Evolutionary conservation across 1,284 basidiomycete genomes (phyloP).

Genomic region (Leccinum variabile): DNA sequence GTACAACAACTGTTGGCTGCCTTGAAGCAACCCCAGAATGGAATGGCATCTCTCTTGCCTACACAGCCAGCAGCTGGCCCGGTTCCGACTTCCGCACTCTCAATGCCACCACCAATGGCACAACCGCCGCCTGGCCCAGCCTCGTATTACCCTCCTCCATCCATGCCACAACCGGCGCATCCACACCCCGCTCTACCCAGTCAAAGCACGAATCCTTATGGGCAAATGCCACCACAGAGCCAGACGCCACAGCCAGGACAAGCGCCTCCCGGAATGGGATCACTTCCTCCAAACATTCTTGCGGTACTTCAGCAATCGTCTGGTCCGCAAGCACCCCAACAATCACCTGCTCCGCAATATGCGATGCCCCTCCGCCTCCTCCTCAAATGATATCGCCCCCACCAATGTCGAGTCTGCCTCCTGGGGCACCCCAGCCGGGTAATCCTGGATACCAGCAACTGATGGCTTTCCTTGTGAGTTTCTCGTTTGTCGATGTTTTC

Average conservation of each 20-base stretch:
- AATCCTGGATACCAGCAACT: slow-evolving; percentile 53
- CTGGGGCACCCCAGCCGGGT: slow-evolving; percentile 37
- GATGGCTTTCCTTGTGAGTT: slow-evolving; percentile 54
- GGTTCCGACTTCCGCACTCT: slow-evolving; percentile 34
- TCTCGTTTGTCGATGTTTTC: not conserved
- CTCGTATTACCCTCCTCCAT: slow-evolving; percentile 46
- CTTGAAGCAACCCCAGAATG: slow-evolving; percentile 64
- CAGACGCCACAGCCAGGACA: slow-evolving; percentile 40
- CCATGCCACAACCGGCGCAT: slow-evolving; percentile 34
- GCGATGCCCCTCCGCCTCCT: slow-evolving; percentile 41
- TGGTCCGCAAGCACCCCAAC: slow-evolving; percentile 41
- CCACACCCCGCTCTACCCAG: slow-evolving; percentile 38
- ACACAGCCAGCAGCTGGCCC: slow-evolving; percentile 38
- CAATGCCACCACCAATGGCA: slow-evolving; percentile 36
- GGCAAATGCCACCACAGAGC: slow-evolving; percentile 38
- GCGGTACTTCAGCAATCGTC: slow-evolving; percentile 55
- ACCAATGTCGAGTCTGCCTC: slow-evolving; percentile 39
- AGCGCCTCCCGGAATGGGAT: slow-evolving; percentile 38
- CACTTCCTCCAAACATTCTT: slow-evolving; percentile 62
- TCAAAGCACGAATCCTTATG: slow-evolving; percentile 37
- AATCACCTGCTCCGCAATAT: slow-evolving; percentile 39
- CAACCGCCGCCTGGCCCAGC: slow-evolving; percentile 36
- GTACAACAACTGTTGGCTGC: slow-evolving; percentile 81
- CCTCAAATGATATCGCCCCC: slow-evolving; percentile 41
- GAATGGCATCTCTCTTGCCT: slow-evolving; percentile 27